These are phyloP conservation scores for Leccinum pellstonianum DNA, from an alignment of 768 basidiomycete species.

Conservation along the genomic window DNA sequence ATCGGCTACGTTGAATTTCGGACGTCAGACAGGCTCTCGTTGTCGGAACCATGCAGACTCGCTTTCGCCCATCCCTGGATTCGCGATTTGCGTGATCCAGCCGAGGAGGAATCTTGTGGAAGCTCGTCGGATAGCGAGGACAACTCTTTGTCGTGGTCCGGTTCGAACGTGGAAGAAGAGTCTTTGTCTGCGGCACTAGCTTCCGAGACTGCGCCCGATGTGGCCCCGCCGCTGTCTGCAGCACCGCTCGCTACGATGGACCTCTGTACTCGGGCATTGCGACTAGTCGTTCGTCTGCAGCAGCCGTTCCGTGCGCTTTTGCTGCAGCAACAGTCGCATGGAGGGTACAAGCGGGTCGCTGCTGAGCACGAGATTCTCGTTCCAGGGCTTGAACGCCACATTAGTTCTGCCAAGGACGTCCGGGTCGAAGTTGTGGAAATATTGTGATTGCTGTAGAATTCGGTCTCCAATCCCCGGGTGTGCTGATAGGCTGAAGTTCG, in stretches of 20 bases:
- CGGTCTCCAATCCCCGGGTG: no score
- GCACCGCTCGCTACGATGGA: not conserved
- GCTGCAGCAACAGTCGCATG: constrained; percentile 1
- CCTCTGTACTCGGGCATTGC: constrained; percentile 1
- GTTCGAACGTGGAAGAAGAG: not conserved
- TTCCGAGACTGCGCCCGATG: not conserved
- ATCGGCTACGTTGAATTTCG: constrained; percentile 6
- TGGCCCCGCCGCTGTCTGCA: not conserved
- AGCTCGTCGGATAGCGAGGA: not conserved
- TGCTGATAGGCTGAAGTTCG: no score
- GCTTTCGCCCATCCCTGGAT: constrained; percentile 16
- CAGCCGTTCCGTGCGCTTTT: constrained; percentile 10
- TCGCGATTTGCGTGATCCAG: constrained; percentile 2
- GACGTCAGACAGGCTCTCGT: not conserved
- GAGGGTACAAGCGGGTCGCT: not conserved
- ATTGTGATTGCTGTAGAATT: not conserved
- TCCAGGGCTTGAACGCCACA: not conserved
- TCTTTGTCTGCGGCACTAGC: not conserved
- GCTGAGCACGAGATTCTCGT: not conserved
- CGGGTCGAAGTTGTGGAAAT: not conserved
- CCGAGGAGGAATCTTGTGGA: not conserved
- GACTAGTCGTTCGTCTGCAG: constrained; percentile 5
- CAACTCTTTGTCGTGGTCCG: not conserved
- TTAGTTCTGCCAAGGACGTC: not conserved
- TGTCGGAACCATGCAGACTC: not conserved